A percentile compares a stretch with the other conserved stretches of the same genome.
Conservation (phyloP, 164 flowering plant species). For the Stephania japonica region DNA sequence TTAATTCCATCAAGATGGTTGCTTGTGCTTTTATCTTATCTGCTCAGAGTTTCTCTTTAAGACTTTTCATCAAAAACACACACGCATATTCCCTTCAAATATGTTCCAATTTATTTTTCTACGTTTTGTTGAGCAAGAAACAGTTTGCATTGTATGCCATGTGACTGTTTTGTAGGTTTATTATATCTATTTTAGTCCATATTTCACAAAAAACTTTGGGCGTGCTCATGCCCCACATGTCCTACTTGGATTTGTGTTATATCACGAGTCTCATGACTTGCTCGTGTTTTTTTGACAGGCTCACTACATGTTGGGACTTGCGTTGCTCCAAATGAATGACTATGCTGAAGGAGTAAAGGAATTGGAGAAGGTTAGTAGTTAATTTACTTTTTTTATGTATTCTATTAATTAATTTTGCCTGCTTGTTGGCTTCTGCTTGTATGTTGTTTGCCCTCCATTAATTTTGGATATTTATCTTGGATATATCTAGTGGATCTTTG, state of each 20-base stretch:
- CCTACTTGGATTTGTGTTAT: not conserved
- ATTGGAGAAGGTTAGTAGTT: conserved; percentile 49
- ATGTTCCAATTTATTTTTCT: not conserved
- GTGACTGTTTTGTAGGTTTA: not conserved
- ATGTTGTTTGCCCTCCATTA: not conserved
- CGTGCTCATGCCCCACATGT: not conserved
- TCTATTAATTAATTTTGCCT: not conserved
- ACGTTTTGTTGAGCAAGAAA: not conserved
- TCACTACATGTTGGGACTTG: conserved; percentile 81
- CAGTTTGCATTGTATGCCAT: not conserved
- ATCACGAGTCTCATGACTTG: not conserved
- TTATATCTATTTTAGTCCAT: not conserved
- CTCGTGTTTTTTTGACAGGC: conserved; percentile 38
- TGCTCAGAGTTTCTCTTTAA: not conserved
- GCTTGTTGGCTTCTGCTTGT: not conserved
- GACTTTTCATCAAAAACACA: not conserved
- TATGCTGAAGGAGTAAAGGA: conserved; percentile 61
- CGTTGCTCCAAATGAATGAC: conserved; percentile 55
- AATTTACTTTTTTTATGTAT: not conserved
- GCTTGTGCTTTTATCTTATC: not conserved
- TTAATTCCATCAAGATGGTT: not conserved
- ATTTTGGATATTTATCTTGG: not conserved
- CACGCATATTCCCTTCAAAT: not conserved
- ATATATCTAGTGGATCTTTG: not conserved
- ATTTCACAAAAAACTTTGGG: not conserved